Base-by-base conservation (phyloP, 176 grass and related monocot species). In the Carex myosuroides region DNA sequence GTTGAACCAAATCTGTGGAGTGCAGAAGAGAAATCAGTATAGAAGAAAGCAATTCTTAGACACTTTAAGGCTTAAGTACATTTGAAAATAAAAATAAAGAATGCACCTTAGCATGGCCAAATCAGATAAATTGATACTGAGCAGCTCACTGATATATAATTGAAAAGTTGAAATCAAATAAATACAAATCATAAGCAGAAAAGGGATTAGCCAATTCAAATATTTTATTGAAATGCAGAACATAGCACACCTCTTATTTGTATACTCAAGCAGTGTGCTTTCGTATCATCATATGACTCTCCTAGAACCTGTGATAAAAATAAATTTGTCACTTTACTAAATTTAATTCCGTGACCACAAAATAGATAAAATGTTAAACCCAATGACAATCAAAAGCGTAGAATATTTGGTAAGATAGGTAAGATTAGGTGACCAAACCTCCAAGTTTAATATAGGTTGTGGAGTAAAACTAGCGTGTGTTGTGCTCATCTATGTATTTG, bases 181-280 rank as follows among this genome's bases (percentile, higher is more conserved):
- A 44, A 81, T 48, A 20, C 13, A 48, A 29, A 37, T 79, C 3
- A 66, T 30, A 70, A 18, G 57, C 3, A 57, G 6, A 33, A 78
- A 29, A 32, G 4, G 57, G 12, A 70, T n/a, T 55, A 32, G 22
- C 26, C 52, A 78, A 30, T 33, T 33, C 6, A 33, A 78, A 16
- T 56, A 56, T 78, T 54, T 77, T 57, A 74, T 60, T 60, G 3
- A 64, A 83, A 41, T 26, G 69, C 56, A 57, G 24, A 64, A 39
- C 41, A 44, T 16, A 57, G 54, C 1, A 16, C 1, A 86, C 88
- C 84, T 89, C 30, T 58, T 77, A 30, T 89, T 77, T 72, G 86
- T 89, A 46, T 81, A 83, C 72, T 89, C 77, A 66, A 83, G 79
- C 62, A 89, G 50, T 68, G 83, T 82, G 63, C 29, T 89, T 62